A percentile compares a stretch with the other conserved stretches of the same genome.
Evolutionary conservation across 2,329 filamentous ascomycete species (phyloP).

Genomic region (Dothideomycetes sp.): DNA sequence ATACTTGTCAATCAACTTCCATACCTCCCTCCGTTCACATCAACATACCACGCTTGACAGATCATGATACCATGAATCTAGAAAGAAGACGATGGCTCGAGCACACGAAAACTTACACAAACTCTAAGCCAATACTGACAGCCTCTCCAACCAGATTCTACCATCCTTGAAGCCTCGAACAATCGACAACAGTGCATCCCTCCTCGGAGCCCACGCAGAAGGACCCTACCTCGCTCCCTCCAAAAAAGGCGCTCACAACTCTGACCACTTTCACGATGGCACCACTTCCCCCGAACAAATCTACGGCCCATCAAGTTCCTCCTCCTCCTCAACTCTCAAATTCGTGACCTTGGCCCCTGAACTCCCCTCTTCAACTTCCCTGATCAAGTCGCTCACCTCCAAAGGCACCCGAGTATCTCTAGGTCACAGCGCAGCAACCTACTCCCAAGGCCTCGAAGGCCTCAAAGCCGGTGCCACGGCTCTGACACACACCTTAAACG

Average conservation of each 20-base stretch:
- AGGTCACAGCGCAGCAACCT: conserved; percentile 43
- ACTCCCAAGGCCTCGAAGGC: conserved; percentile 37
- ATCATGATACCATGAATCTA: not conserved
- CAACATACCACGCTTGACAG: conserved; percentile 3
- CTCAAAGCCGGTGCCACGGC: conserved; percentile 41
- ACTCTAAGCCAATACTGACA: no score
- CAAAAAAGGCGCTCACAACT: conserved; percentile 47
- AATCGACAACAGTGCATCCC: conserved; percentile 36
- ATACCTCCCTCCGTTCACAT: not conserved
- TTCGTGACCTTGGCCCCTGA: conserved; percentile 47
- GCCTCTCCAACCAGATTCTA: conserved; percentile 32
- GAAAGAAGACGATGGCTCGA: no score
- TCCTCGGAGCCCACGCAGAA: conserved; percentile 49
- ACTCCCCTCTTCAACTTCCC: conserved; percentile 31
- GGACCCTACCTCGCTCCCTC: conserved; percentile 45
- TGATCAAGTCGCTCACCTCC: conserved; percentile 36
- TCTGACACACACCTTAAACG: conserved; percentile 48
- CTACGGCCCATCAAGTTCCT: conserved; percentile 38
- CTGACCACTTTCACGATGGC: conserved; percentile 33
- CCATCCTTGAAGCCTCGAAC: conserved; percentile 37
- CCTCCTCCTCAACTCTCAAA: conserved; percentile 35
- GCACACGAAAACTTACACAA: no score
- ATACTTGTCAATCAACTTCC: not conserved
- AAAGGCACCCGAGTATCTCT: conserved; percentile 39
- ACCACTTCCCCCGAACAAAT: conserved; percentile 28